Evolutionary conservation across 2,329 filamentous ascomycete genomes (phyloP).

Genomic region (Spiromastix sp.): DNA sequence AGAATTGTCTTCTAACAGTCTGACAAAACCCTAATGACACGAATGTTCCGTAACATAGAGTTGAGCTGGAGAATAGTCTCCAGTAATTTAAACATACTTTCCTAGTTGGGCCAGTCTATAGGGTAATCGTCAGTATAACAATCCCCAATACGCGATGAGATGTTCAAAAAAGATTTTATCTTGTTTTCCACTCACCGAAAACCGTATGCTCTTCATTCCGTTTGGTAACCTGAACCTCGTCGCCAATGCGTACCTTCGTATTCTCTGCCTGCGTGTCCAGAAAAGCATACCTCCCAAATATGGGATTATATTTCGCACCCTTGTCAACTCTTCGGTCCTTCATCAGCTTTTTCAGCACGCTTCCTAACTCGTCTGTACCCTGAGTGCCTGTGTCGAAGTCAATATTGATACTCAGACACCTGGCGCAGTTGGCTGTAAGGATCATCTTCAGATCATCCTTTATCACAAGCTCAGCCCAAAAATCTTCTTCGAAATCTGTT

Average conservation of each 20-base stretch:
- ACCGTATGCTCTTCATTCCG: constrained; percentile 43
- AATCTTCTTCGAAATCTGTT: constrained; percentile 58
- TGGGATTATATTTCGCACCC: constrained; percentile 57
- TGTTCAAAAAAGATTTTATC: too few relatives aligned
- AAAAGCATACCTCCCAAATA: constrained; percentile 67
- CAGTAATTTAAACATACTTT: too few relatives aligned
- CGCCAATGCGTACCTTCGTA: constrained; percentile 42
- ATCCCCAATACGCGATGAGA: too few relatives aligned
- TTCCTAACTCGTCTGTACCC: constrained; percentile 47
- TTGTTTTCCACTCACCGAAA: constrained; percentile 39
- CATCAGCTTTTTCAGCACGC: constrained; percentile 59
- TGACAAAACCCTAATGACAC: too few relatives aligned
- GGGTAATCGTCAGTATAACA: too few relatives aligned
- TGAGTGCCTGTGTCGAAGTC: constrained; percentile 56
- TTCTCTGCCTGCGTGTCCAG: constrained; percentile 30
- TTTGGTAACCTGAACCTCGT: constrained; percentile 44
- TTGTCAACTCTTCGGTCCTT: constrained; percentile 58
- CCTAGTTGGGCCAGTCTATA: too few relatives aligned
- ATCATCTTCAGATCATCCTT: constrained; percentile 32
- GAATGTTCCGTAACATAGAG: too few relatives aligned
- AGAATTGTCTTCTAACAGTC: too few relatives aligned
- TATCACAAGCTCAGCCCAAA: constrained; percentile 54
- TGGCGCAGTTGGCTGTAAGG: constrained; percentile 59
- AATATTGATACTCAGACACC: constrained; percentile 61
- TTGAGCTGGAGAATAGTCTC: too few relatives aligned